Conservation (phyloP, 108 stramenopile genomes). For the Parietichytrium sp. region DNA sequence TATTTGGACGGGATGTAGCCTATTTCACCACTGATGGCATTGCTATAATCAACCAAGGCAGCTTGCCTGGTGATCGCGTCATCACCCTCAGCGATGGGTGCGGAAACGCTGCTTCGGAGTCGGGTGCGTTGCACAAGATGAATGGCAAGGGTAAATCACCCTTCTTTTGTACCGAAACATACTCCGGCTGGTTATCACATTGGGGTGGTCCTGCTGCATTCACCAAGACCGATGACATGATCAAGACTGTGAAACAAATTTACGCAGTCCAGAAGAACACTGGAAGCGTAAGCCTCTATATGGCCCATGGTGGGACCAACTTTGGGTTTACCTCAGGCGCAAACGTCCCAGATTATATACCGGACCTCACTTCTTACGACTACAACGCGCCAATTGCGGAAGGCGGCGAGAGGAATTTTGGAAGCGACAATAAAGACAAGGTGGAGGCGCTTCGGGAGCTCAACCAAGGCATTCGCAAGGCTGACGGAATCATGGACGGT, state of each 20-base stretch:
- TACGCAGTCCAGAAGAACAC: not conserved
- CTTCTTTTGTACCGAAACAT: slow-evolving; percentile 39
- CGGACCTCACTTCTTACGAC: slow-evolving; percentile 43
- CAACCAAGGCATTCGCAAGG: not conserved
- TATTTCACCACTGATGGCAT: slow-evolving; percentile 38
- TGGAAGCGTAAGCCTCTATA: slow-evolving; percentile 35
- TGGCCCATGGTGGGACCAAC: slow-evolving; percentile 45
- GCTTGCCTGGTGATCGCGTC: too few species aligned
- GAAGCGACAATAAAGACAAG: slow-evolving; percentile 22
- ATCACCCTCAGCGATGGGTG: too few species aligned
- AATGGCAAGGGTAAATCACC: too few species aligned
- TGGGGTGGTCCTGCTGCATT: slow-evolving; percentile 15
- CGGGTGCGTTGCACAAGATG: too few species aligned
- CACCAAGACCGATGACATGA: not conserved
- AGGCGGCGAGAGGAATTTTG: not conserved
- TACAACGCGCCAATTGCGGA: slow-evolving; percentile 42
- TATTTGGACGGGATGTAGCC: slow-evolving; percentile 13
- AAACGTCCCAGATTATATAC: not conserved
- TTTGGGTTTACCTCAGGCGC: slow-evolving; percentile 39
- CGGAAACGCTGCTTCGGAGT: too few species aligned
- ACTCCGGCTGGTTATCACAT: slow-evolving; percentile 39
- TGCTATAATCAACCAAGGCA: too few species aligned
- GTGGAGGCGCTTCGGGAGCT: not conserved
- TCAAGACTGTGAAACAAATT: not conserved
- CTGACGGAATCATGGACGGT: not conserved